A percentile compares a stretch with the other conserved stretches of the same genome.
phyloP scores from a whole-genome alignment of 768 basidiomycete species.

The Hericium coralloides region DNA sequence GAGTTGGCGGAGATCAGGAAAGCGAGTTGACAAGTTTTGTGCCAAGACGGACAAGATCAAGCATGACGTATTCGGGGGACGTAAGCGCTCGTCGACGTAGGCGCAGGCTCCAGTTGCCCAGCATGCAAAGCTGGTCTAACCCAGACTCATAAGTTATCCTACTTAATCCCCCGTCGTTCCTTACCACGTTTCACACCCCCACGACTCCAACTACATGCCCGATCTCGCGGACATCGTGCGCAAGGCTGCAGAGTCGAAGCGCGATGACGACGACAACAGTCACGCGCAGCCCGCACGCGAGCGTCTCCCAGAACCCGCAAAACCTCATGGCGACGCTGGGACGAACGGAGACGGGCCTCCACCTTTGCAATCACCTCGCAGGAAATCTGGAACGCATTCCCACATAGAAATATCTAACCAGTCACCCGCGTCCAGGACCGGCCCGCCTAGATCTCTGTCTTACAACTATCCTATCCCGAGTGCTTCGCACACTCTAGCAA shows the following conservation, averaged over 20 bases:
- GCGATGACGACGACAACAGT: background rate
- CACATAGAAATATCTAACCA: background rate
- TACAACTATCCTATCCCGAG: slow-evolving; percentile 48
- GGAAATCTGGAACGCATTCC: background rate
- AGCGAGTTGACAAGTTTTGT: too few relatives aligned
- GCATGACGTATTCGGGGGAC: too few relatives aligned
- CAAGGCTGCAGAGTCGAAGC: background rate
- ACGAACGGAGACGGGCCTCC: background rate
- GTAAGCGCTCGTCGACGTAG: too few relatives aligned
- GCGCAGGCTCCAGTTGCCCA: too few relatives aligned
- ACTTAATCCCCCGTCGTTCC: too few relatives aligned
- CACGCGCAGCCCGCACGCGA: background rate
- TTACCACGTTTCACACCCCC: too few relatives aligned
- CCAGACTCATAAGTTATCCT: too few relatives aligned
- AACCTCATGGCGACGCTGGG: background rate
- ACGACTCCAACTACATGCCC: background rate
- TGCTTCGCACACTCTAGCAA: slow-evolving; percentile 25
- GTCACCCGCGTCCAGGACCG: slow-evolving; percentile 60
- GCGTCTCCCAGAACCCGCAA: background rate
- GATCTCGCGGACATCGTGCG: background rate
- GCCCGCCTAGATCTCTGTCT: slow-evolving; percentile 66
- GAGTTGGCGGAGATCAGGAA: too few relatives aligned
- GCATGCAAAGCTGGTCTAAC: too few relatives aligned
- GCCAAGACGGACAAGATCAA: too few relatives aligned
- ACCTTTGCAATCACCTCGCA: background rate